Evolutionary conservation across 148 eudicot genomes (phyloP).

Genomic region (Beta vulgaris): DNA sequence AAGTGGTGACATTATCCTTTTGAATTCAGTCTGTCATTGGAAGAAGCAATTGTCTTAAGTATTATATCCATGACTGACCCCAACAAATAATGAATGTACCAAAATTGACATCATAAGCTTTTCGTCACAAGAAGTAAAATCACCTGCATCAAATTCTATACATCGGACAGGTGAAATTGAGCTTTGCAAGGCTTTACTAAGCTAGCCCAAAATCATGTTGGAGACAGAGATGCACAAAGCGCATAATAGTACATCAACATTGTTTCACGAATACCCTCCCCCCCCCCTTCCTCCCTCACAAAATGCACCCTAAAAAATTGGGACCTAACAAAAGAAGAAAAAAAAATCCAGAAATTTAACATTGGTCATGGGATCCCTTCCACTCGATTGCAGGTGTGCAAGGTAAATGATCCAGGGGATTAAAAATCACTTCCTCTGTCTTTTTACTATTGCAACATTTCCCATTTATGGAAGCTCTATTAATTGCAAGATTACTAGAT

Average conservation of each 20-base stretch:
- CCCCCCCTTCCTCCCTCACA: no score
- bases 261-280: neutral
- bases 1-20: conserved; percentile 76
- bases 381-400: neutral
- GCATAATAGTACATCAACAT: neutral
- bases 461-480: no score
- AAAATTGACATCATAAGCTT: neutral
- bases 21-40: conserved; percentile 65
- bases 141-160: neutral
- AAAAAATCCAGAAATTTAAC: neutral
- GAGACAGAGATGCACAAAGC: neutral
- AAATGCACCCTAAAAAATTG: no score
- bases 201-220: neutral
- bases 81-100: neutral
- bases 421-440: no score
- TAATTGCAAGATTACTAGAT: no score
- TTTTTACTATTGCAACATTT: no score
- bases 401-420: neutral
- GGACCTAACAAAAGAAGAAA: neutral
- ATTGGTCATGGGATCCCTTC: neutral
- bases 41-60: neutral
- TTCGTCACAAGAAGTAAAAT: neutral
- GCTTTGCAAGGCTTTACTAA: neutral
- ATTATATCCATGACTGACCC: neutral
- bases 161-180: neutral